Evolutionary conservation across 2,329 filamentous ascomycete genomes (phyloP).

Genomic region (Nemania sp.): DNA sequence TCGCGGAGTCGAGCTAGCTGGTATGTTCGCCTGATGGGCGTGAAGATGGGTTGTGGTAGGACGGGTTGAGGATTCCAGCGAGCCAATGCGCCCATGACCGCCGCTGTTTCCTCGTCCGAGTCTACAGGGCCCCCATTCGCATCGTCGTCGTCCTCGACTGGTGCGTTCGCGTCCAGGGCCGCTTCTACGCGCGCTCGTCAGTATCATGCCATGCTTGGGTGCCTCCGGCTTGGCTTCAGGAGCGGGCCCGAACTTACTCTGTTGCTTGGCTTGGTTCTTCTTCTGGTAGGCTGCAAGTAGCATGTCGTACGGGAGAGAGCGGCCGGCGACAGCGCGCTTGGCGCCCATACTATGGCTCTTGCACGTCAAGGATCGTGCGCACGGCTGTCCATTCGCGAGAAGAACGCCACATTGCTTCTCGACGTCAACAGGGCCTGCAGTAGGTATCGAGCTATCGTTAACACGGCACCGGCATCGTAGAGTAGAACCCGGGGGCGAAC

Average conservation of each 20-base stretch:
- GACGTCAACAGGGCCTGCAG: conserved; percentile 80
- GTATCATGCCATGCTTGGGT: not conserved
- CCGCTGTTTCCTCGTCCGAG: conserved; percentile 90
- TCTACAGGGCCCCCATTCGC: conserved; percentile 81
- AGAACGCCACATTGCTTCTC: conserved; percentile 91
- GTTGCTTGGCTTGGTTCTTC: conserved; percentile 98
- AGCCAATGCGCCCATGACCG: conserved; percentile 80
- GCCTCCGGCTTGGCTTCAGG: not conserved
- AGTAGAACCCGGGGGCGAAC: not conserved
- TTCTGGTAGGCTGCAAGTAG: conserved; percentile 87
- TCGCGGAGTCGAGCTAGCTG: conserved; percentile 66
- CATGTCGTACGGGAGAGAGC: conserved; percentile 91
- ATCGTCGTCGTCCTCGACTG: conserved; percentile 83
- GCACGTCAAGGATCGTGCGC: conserved; percentile 86
- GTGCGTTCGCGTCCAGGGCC: conserved; percentile 91
- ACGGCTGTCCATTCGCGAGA: conserved; percentile 82
- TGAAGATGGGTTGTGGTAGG: conserved; percentile 66
- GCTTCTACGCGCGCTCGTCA: conserved; percentile 65
- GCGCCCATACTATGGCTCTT: conserved; percentile 96
- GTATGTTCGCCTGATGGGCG: conserved; percentile 66
- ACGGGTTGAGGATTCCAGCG: conserved; percentile 80
- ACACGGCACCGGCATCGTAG: not conserved
- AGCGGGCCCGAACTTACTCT: conserved; percentile 65
- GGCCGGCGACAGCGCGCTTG: conserved; percentile 83
- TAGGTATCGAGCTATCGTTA: conserved; percentile 5